Evolutionary conservation across 805 yeast species (phyloP).

Genomic region (Myxozyma geophila): DNA sequence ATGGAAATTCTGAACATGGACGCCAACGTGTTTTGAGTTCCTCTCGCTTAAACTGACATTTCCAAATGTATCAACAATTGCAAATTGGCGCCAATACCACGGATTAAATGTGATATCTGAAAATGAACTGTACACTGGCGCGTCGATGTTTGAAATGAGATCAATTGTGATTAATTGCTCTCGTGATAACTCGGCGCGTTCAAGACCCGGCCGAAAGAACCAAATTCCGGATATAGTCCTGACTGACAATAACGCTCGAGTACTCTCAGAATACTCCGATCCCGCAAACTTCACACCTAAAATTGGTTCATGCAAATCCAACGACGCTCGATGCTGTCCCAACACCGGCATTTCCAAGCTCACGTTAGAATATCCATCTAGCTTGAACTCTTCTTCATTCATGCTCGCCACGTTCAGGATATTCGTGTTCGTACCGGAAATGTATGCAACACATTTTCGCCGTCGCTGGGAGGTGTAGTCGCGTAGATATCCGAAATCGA

Average conservation of each 20-base stretch:
- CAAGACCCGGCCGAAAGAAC: slow-evolving; percentile 32
- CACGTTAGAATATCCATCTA: slow-evolving; percentile 6
- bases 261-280: slow-evolving; percentile 14
- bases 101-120: slow-evolving; percentile 50
- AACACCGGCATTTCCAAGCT: slow-evolving; percentile 17
- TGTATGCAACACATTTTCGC: slow-evolving; percentile 19
- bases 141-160: background rate
- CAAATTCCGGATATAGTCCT: slow-evolving; percentile 12
- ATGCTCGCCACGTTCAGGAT: slow-evolving; percentile 11
- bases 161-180: slow-evolving; percentile 9
- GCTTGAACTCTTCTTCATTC: background rate
- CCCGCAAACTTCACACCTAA: slow-evolving; percentile 32
- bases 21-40: background rate
- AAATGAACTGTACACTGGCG: background rate
- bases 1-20: background rate
- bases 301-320: slow-evolving; percentile 16
- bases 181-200: slow-evolving; percentile 17
- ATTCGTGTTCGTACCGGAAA: slow-evolving; percentile 16
- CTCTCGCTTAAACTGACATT: background rate
- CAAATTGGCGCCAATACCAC: slow-evolving; percentile 42
- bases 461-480: slow-evolving; percentile 4
- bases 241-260: slow-evolving; percentile 21
- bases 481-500: slow-evolving; percentile 22
- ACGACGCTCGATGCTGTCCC: background rate
- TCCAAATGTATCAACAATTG: slow-evolving; percentile 52